Evolutionary conservation across 768 basidiomycete genomes (phyloP), one percentile per base, ranked within the genome.

Genomic region (Naganishia randhawae): DNA sequence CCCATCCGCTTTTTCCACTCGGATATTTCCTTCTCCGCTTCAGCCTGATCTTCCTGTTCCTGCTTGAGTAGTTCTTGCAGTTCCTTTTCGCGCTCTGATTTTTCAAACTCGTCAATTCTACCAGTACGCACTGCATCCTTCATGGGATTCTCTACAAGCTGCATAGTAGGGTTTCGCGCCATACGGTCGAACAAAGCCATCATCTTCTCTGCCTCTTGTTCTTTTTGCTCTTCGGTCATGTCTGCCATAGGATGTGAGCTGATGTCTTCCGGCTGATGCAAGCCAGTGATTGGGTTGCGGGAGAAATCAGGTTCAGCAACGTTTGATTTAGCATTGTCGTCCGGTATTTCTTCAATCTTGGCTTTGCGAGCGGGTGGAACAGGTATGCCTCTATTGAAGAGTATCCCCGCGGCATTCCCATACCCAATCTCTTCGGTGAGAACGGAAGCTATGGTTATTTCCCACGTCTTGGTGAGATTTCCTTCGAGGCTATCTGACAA

Each of bases 151-250:
- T 61, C 57, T 22, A 29, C 57, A 25, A 61, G 57, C 57, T 61
- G 35, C 51, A 81, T 75, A 1, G 78, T 74, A 3, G 77, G 78
- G 53, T 80, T 87, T 79, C 83, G 86, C 77, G 93, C 90, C 71
- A 98, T 82, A 53, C 94, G 83, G 71, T 96, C 91, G 75, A 99
- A 98, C 22, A 98, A 83, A 37, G 89, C 87, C 75, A 97, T 91
- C 48, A 99, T 82, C 75, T 88, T 88, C 82, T 97, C 94, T 64
- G 93, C 89, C 81, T 99, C 96, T 11, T 81, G 82, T 76, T 96
- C 92, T 79, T 95, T 96, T 83, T 99, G 95, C 76, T 94, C 93
- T 33, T 94, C 88, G 0, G 92, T 89, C 93, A 99, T 95, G 27
- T 71, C 64, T 10, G 66, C 67, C 33, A 71, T 42, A 74, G 22